Conservation (phyloP, 805 yeast genomes). For the Millerozyma acaciae region DNA sequence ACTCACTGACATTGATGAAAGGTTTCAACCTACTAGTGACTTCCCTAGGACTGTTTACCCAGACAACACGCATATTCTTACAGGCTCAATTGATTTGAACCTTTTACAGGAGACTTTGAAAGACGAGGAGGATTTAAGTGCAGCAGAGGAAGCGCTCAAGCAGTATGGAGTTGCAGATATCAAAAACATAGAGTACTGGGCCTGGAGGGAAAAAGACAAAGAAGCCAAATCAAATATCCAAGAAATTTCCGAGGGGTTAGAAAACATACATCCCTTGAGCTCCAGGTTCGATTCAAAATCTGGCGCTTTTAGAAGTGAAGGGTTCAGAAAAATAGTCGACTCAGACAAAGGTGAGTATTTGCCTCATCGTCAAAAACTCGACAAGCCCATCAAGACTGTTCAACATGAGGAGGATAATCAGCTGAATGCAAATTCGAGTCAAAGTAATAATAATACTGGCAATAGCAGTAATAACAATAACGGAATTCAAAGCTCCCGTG, state of each 20-base stretch:
- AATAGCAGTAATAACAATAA: slow-evolving; percentile 9
- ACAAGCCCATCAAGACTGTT: slow-evolving; percentile 72
- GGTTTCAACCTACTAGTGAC: slow-evolving; percentile 50
- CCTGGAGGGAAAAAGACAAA: slow-evolving; percentile 53
- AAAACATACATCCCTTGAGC: slow-evolving; percentile 24
- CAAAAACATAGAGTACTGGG: slow-evolving; percentile 53
- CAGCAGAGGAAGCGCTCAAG: slow-evolving; percentile 46
- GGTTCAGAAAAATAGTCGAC: slow-evolving; percentile 71
- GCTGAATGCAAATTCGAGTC: slow-evolving; percentile 12
- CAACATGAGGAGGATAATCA: slow-evolving; percentile 58
- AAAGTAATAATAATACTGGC: slow-evolving; percentile 4
- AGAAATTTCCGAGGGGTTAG: slow-evolving; percentile 26
- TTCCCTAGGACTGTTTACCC: slow-evolving; percentile 55
- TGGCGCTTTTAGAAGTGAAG: slow-evolving; percentile 69
- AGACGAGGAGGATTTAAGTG: slow-evolving; percentile 69
- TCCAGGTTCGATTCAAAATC: slow-evolving; percentile 38
- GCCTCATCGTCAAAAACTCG: slow-evolving; percentile 72
- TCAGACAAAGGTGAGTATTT: slow-evolving; percentile 68
- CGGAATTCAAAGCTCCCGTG: slow-evolving; percentile 64
- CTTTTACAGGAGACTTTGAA: slow-evolving; percentile 52
- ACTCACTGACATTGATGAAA: slow-evolving; percentile 24
- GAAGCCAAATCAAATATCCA: slow-evolving; percentile 11
- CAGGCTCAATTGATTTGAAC: slow-evolving; percentile 37
- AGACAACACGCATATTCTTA: slow-evolving; percentile 26
- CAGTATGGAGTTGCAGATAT: slow-evolving; percentile 17